A percentile compares a stretch with the other conserved stretches of the same genome.
These are phyloP conservation scores for Apiospora sp. DNA, from an alignment of 2,329 filamentous ascomycete genomes.

Conservation along the genomic window DNA sequence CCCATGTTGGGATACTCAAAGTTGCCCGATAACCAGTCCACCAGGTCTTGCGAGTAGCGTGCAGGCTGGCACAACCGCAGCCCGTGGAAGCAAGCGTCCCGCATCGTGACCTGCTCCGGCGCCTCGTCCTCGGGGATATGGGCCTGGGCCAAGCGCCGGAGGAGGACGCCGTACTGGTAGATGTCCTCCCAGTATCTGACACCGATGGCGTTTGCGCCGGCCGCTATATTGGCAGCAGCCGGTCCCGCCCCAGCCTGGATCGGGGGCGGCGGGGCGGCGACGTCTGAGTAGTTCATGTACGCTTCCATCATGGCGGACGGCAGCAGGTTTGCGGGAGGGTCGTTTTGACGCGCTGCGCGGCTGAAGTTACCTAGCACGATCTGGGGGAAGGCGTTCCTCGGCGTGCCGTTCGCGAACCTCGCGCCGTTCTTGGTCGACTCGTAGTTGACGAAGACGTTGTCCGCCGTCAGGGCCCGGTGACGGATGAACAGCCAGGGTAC, in stretches of 20 bases:
- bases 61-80: not conserved
- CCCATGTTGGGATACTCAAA: not conserved
- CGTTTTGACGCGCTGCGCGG: not conserved
- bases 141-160: not conserved
- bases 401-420: accelerated
- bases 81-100: not conserved
- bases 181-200: not conserved
- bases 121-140: not conserved
- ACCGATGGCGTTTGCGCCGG: no score
- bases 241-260: no score
- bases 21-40: not conserved
- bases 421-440: no score
- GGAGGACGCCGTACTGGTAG: not conserved
- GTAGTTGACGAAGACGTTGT: not conserved
- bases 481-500: not conserved
- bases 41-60: not conserved
- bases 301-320: not conserved
- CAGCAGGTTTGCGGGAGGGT: not conserved
- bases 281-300: not conserved
- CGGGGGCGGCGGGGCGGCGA: not conserved
- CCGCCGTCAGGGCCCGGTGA: not conserved
- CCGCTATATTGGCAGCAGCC: no score
- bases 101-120: not conserved
- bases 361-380: not conserved
- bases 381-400: not conserved